Conservation (phyloP, 768 basidiomycete genomes). For the Thelephora ganbajun region DNA sequence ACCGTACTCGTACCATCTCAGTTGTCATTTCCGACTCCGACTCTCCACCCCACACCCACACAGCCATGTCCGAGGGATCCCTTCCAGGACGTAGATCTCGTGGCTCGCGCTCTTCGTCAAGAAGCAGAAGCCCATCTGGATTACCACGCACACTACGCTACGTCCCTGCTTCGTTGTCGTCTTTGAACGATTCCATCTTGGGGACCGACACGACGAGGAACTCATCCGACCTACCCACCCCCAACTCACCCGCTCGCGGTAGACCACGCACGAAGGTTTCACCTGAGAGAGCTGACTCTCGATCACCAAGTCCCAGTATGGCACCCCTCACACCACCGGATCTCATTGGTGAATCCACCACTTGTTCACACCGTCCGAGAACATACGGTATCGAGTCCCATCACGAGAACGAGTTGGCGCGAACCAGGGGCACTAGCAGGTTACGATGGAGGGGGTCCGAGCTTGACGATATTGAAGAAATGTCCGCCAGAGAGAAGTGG, state of each 20-base stretch:
- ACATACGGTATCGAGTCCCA: constrained; percentile 3
- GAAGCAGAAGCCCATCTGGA: constrained; percentile 6
- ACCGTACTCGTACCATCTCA: constrained; percentile 2
- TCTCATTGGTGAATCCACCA: constrained; percentile 6
- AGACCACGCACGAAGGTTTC: constrained; percentile 16
- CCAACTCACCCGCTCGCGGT: constrained; percentile 14
- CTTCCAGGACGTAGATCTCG: not conserved
- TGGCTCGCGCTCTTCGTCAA: constrained; percentile 7
- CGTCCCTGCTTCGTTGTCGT: constrained; percentile 10
- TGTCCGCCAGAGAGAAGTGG: too few relatives aligned
- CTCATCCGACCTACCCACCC: constrained; percentile 6
- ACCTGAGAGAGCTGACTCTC: constrained; percentile 17
- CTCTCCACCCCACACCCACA: constrained; percentile 5
- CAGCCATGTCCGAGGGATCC: not conserved
- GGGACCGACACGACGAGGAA: constrained; percentile 12
- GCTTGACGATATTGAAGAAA: too few relatives aligned
- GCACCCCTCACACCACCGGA: constrained; percentile 30
- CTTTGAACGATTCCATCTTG: constrained; percentile 13
- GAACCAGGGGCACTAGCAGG: not conserved
- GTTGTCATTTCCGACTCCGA: constrained; percentile 8
- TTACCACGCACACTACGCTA: constrained; percentile 3
- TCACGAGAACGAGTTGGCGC: constrained; percentile 3
- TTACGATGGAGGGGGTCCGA: too few relatives aligned
- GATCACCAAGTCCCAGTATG: constrained; percentile 35
- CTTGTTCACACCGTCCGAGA: constrained; percentile 4